Evolutionary conservation across 371 early-diverging fungal species (phyloP).

Genomic region (Apophysomyces variabilis): DNA sequence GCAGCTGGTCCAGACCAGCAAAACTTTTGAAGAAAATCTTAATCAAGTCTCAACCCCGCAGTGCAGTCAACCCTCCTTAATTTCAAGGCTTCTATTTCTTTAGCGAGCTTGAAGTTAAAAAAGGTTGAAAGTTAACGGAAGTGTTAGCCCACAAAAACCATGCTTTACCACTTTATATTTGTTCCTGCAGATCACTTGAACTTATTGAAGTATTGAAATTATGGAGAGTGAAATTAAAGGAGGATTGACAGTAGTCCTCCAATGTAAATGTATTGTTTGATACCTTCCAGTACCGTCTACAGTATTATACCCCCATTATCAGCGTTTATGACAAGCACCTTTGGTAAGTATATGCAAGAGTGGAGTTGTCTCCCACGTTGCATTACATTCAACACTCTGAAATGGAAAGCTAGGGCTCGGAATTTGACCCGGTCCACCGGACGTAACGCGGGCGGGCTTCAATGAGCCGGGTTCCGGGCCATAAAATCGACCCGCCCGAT

Average conservation of each 20-base stretch:
- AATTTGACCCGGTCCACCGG: too few relatives aligned
- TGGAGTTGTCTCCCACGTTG: background rate
- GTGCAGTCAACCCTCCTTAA: too few relatives aligned
- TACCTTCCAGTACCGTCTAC: slow-evolving; percentile 13
- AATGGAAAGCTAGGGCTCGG: slow-evolving; percentile 10
- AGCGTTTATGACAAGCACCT: slow-evolving; percentile 2
- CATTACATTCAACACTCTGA: slow-evolving; percentile 3
- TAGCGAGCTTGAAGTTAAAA: too few relatives aligned
- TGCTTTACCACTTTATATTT: background rate
- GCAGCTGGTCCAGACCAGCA: too few relatives aligned
- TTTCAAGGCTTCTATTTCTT: too few relatives aligned
- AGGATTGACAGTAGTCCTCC: background rate
- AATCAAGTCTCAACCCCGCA: too few relatives aligned
- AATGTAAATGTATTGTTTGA: background rate
- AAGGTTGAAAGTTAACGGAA: background rate
- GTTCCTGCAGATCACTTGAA: background rate
- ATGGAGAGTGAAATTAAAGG: background rate
- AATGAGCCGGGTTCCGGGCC: too few relatives aligned
- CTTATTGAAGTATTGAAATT: slow-evolving; percentile 7
- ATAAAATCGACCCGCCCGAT: too few relatives aligned
- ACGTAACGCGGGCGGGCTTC: too few relatives aligned
- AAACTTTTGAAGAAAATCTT: too few relatives aligned
- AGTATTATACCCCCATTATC: background rate
- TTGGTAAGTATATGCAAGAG: background rate
- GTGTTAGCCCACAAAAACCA: background rate